Percentiles rank a stretch among this genome's conserved stretches.
Evolutionary conservation across 768 basidiomycete species (phyloP).

Genomic region (Lactarius sanguifluus): DNA sequence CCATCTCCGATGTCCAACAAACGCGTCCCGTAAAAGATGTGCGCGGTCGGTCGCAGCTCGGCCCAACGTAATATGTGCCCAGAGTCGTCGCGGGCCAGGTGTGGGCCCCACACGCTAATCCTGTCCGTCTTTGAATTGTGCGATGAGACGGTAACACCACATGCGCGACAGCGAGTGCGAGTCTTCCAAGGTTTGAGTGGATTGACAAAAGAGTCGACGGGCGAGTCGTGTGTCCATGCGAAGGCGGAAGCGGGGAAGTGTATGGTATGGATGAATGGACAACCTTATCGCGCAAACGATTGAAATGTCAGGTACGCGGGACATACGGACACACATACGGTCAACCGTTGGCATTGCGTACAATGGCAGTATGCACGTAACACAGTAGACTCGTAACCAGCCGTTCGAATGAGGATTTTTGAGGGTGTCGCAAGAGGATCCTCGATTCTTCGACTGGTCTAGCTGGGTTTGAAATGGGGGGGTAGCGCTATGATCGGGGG

Average conservation of each 20-base stretch:
- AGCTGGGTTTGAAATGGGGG: too few species aligned
- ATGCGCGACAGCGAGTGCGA: constrained; percentile 61
- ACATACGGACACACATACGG: constrained; percentile 33
- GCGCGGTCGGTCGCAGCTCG: constrained; percentile 56
- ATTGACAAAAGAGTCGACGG: constrained; percentile 52
- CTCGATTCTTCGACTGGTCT: too few species aligned
- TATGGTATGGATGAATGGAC: constrained; percentile 61
- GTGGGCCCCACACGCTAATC: constrained; percentile 59
- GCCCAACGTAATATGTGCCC: constrained; percentile 56
- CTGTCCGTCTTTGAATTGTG: constrained; percentile 48
- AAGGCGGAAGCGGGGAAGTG: constrained; percentile 55
- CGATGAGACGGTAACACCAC: constrained; percentile 55
- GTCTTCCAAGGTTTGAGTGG: constrained; percentile 56
- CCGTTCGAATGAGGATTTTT: too few species aligned
- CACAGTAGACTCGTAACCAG: too few species aligned
- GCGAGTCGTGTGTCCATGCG: constrained; percentile 49
- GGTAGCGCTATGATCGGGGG: too few species aligned
- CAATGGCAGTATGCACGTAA: constrained; percentile 70
- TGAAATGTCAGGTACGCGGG: not conserved
- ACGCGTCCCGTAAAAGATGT: constrained; percentile 66
- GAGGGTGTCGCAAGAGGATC: too few species aligned
- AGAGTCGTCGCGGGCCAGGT: constrained; percentile 52
- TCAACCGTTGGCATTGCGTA: constrained; percentile 62
- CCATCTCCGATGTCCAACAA: constrained; percentile 56
- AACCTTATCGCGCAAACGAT: constrained; percentile 39